phyloP scores from a whole-genome alignment of 495 filamentous ascomycete genomes.

The Friedmanniomyces simplex region DNA sequence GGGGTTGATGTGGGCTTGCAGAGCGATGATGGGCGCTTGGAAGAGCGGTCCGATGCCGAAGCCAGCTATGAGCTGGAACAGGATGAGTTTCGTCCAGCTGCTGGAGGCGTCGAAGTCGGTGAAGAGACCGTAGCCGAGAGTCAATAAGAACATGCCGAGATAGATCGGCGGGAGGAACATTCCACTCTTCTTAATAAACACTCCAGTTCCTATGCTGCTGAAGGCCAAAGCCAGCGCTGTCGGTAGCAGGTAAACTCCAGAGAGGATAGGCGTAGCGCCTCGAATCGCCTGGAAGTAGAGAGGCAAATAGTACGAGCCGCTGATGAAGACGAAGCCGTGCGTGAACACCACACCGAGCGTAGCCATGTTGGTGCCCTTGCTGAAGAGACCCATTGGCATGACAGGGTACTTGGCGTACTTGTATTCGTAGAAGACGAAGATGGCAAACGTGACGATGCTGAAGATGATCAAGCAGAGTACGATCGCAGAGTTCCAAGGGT shows the following conservation, averaged over 20 bases:
- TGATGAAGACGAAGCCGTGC: constrained; percentile 66
- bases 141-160: constrained; percentile 46
- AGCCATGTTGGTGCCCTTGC: constrained; percentile 46
- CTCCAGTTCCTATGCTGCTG: constrained; percentile 51
- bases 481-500: constrained; percentile 62
- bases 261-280: constrained; percentile 58
- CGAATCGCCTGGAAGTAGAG: constrained; percentile 56
- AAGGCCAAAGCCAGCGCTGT: constrained; percentile 61
- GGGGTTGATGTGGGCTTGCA: constrained; percentile 60
- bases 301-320: constrained; percentile 57
- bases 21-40: constrained; percentile 66
- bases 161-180: constrained; percentile 45
- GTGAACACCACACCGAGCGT: constrained; percentile 47
- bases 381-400: constrained; percentile 64
- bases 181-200: constrained; percentile 66
- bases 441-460: constrained; percentile 47
- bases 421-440: constrained; percentile 61
- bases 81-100: constrained; percentile 50
- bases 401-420: constrained; percentile 66
- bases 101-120: constrained; percentile 43
- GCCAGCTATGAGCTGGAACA: constrained; percentile 56
- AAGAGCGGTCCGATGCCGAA: constrained; percentile 58
- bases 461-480: constrained; percentile 75
- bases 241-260: constrained; percentile 71
- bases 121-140: constrained; percentile 55